A percentile compares a stretch with the other conserved stretches of the same genome.
These are phyloP conservation scores for Carex scoparia DNA, from an alignment of 176 grass and related monocot genomes.

Conservation along the genomic window DNA sequence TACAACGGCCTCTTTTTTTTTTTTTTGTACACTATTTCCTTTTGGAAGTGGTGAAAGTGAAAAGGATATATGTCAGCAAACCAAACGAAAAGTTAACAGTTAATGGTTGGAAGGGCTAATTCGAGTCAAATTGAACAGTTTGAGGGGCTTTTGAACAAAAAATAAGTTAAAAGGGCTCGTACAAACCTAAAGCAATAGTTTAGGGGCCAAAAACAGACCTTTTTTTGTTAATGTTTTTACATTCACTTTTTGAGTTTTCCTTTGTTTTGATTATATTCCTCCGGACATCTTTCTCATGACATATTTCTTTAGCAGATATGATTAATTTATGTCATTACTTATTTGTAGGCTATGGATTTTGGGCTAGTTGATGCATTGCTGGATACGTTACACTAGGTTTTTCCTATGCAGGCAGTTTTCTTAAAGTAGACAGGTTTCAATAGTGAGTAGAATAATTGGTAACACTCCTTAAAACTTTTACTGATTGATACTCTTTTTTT, in stretches of 20 bases:
- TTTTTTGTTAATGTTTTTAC: background rate
- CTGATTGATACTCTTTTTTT: background rate
- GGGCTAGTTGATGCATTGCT: slow-evolving; percentile 72
- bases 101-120: no score
- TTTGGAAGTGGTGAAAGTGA: no score
- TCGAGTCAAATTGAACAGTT: no score
- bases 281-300: background rate
- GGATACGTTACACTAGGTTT: slow-evolving; percentile 68
- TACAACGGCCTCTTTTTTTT: no score
- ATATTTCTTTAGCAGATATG: background rate
- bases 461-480: background rate
- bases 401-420: background rate
- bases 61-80: no score
- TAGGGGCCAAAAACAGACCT: no score
- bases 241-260: background rate
- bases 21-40: no score
- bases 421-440: background rate
- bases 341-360: slow-evolving; percentile 83
- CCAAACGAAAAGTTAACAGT: no score
- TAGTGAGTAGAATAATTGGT: slow-evolving; percentile 7
- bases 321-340: background rate
- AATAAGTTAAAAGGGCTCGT: no score
- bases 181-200: no score
- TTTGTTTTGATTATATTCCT: background rate
- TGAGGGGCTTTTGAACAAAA: no score